These are phyloP conservation scores for Carpinus fangiana DNA, from an alignment of 306 rosid species.

Conservation along the genomic window DNA sequence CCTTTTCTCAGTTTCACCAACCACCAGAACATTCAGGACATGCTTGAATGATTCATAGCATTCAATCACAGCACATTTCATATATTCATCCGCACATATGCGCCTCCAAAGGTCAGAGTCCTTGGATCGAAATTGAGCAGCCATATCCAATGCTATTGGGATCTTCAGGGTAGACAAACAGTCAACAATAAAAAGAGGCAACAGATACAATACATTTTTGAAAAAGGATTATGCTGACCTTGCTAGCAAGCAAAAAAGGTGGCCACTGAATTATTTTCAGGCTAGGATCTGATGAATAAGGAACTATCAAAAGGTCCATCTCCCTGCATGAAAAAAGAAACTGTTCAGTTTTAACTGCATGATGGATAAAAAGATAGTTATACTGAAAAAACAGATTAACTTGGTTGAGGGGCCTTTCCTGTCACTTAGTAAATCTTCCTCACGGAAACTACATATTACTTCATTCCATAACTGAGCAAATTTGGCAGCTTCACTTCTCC, in stretches of 20 bases:
- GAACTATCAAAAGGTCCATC: constrained; percentile 91
- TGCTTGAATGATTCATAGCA: constrained; percentile 83
- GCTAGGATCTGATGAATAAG: constrained; percentile 90
- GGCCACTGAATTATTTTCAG: constrained; percentile 96
- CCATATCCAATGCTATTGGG: constrained; percentile 93
- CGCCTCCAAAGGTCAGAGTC: constrained; percentile 96
- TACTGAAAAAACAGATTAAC: constrained; percentile 28
- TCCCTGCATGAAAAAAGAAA: constrained; percentile 69
- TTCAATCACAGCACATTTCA: constrained; percentile 93
- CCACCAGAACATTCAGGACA: constrained; percentile 61
- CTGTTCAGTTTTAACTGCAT: constrained; percentile 29
- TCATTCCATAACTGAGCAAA: constrained; percentile 98
- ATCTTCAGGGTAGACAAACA: constrained; percentile 53
- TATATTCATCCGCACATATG: constrained; percentile 85
- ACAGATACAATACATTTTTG: constrained; percentile 14
- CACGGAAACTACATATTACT: constrained; percentile 95
- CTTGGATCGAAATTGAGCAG: constrained; percentile 79
- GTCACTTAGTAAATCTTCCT: constrained; percentile 89
- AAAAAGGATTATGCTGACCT: constrained; percentile 52
- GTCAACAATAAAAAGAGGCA: constrained; percentile 34
- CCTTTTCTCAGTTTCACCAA: constrained; percentile 93
- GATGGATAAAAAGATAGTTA: constrained; percentile 22
- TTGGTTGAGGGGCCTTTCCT: constrained; percentile 58
- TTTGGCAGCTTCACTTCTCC: constrained; percentile 97
- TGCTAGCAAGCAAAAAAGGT: constrained; percentile 97